phyloP scores from a whole-genome alignment of 1,139 yeast species.

The Sporopachydermia cereana region DNA sequence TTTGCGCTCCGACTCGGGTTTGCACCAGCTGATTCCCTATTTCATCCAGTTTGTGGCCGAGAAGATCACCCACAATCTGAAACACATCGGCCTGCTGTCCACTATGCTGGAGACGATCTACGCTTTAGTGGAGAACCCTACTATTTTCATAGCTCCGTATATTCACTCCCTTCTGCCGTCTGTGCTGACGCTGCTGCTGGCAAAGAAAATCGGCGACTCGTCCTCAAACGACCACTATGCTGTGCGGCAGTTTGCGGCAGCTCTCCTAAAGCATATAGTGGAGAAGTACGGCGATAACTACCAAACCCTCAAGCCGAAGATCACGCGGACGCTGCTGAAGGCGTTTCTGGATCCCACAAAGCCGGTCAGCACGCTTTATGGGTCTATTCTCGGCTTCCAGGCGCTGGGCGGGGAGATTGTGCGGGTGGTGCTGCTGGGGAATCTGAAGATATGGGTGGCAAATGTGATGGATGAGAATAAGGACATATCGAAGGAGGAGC shows the following conservation, averaged over 20 bases:
- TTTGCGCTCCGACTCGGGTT: slow-evolving; percentile 83
- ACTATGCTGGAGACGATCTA: slow-evolving; percentile 87
- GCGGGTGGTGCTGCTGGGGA: slow-evolving; percentile 74
- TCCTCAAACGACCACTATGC: slow-evolving; percentile 20
- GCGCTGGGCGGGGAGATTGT: slow-evolving; percentile 84
- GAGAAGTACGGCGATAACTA: slow-evolving; percentile 75
- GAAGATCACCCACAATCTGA: slow-evolving; percentile 80
- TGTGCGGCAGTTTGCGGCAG: slow-evolving; percentile 81
- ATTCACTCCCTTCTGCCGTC: slow-evolving; percentile 97
- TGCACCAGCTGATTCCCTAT: slow-evolving; percentile 93
- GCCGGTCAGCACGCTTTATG: slow-evolving; percentile 85
- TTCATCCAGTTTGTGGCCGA: slow-evolving; percentile 94
- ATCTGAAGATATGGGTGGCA: slow-evolving; percentile 67
- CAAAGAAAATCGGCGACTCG: slow-evolving; percentile 65
- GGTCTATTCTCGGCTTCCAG: slow-evolving; percentile 76
- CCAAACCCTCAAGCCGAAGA: slow-evolving; percentile 85
- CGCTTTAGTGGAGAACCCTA: slow-evolving; percentile 72
- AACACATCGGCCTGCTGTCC: slow-evolving; percentile 60
- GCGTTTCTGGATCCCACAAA: slow-evolving; percentile 75
- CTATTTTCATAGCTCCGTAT: slow-evolving; percentile 88
- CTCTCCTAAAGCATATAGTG: slow-evolving; percentile 66
- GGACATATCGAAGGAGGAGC: slow-evolving; percentile 15
- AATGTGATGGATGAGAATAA: slow-evolving; percentile 33
- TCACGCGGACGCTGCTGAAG: slow-evolving; percentile 81
- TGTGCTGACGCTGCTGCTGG: slow-evolving; percentile 75